Evolutionary conservation across 208 protist species (phyloP).

Genomic region (Angomonas ambiguus): DNA sequence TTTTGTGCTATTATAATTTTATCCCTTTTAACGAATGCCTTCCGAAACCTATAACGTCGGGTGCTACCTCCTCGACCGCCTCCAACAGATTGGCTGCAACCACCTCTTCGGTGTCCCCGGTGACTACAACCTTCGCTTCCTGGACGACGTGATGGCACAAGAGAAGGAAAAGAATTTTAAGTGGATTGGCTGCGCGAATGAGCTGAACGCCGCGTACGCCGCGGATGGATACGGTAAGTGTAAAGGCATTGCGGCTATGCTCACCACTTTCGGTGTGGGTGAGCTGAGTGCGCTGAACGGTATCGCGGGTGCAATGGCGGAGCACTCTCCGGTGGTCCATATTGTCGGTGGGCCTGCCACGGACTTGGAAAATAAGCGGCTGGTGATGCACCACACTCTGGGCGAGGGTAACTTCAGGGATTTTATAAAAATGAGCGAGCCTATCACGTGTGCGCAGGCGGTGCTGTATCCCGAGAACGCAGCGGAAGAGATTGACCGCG

Average conservation of each 20-base stretch:
- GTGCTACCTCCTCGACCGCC: constrained; percentile 52
- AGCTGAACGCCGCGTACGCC: constrained; percentile 57
- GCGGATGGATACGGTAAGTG: constrained; percentile 49
- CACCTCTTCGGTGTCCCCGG: constrained; percentile 58
- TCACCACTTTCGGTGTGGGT: constrained; percentile 50
- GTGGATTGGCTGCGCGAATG: constrained; percentile 55
- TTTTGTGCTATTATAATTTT: constrained; percentile 2
- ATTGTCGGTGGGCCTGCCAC: constrained; percentile 33
- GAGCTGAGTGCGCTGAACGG: constrained; percentile 47
- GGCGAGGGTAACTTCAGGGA: constrained; percentile 42
- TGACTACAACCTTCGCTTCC: constrained; percentile 63
- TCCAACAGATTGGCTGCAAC: constrained; percentile 34
- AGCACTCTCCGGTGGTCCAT: constrained; percentile 48
- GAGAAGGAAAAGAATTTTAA: constrained; percentile 19
- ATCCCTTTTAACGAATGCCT: constrained; percentile 26
- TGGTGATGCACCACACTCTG: constrained; percentile 47
- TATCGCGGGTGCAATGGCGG: constrained; percentile 27
- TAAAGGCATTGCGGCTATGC: constrained; percentile 25
- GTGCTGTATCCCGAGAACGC: constrained; percentile 42
- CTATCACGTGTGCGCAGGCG: constrained; percentile 34
- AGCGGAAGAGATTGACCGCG: constrained; percentile 43
- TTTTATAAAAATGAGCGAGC: constrained; percentile 29
- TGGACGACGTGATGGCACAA: constrained; percentile 51
- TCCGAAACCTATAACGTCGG: constrained; percentile 46
- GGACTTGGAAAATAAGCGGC: constrained; percentile 17